phyloP scores from a whole-genome alignment of 306 rosid species.

The Erythrophleum fordii region DNA sequence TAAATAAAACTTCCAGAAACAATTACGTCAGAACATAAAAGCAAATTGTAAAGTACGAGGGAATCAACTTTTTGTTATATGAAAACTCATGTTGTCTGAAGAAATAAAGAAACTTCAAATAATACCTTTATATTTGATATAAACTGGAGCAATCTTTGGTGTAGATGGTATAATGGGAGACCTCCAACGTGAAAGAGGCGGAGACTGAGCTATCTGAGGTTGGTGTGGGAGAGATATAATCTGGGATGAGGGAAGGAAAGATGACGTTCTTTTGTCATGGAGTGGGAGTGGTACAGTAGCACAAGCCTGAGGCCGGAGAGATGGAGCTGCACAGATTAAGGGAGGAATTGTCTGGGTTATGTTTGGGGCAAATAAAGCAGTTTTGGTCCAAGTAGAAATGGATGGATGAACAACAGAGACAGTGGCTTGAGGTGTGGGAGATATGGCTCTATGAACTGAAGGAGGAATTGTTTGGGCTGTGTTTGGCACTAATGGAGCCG shows the following conservation, averaged over 20 bases:
- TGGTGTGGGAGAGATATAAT: background rate
- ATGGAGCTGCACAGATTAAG: constrained; percentile 3
- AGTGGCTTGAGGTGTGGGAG: constrained; percentile 16
- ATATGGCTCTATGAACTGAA: constrained; percentile 1
- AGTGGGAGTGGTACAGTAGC: background rate
- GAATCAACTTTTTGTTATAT: background rate
- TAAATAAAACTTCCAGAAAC: background rate
- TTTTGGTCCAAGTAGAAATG: constrained; percentile 11
- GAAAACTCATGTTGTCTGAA: background rate
- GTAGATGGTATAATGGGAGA: constrained; percentile 11
- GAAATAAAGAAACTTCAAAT: constrained; percentile 27
- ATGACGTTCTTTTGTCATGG: constrained; percentile 20
- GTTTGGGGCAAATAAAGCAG: constrained; percentile 25
- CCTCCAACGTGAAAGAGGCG: constrained; percentile 26
- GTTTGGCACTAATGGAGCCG: constrained; percentile 29
- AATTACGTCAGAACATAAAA: constrained; percentile 2
- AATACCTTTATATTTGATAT: constrained; percentile 41
- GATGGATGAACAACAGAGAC: constrained; percentile 6
- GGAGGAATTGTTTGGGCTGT: constrained; percentile 34
- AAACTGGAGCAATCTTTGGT: background rate
- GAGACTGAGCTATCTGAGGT: constrained; percentile 27
- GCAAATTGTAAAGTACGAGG: background rate
- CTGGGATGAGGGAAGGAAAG: constrained; percentile 16
- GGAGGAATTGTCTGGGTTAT: constrained; percentile 25
- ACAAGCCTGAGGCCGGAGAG: background rate